These are phyloP conservation scores for Pleurotus djamor DNA, from an alignment of 768 basidiomycete genomes.

Conservation along the genomic window DNA sequence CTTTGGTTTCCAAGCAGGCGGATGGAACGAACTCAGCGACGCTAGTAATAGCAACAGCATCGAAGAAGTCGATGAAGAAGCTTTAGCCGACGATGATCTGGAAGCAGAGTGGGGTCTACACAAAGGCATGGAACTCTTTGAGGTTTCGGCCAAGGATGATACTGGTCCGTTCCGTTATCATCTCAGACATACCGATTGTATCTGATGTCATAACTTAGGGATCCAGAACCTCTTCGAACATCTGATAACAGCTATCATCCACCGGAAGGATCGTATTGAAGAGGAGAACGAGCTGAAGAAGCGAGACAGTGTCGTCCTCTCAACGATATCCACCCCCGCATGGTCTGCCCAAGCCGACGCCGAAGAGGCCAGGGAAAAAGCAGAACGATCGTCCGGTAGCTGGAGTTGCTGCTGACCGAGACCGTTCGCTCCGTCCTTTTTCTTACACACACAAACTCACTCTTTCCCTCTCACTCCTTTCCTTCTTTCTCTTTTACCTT, in stretches of 20 bases:
- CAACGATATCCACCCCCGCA: constrained; percentile 57
- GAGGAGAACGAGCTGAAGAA: constrained; percentile 76
- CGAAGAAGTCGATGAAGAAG: constrained; percentile 64
- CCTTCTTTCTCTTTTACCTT: constrained; percentile 12
- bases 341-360: constrained; percentile 83
- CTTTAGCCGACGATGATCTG: constrained; percentile 39
- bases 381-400: constrained; percentile 43
- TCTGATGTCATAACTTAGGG: constrained; percentile 41
- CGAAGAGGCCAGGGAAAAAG: constrained; percentile 66
- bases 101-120: constrained; percentile 74
- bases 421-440: constrained; percentile 12
- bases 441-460: constrained; percentile 6
- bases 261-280: constrained; percentile 77
- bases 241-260: constrained; percentile 78
- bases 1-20: constrained; percentile 46
- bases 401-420: constrained; percentile 70
- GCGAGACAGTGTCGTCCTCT: constrained; percentile 81
- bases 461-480: constrained; percentile 11
- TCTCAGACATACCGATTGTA: constrained; percentile 4
- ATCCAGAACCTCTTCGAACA: constrained; percentile 78
- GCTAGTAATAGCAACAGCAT: constrained; percentile 61
- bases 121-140: constrained; percentile 85
- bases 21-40: constrained; percentile 57
- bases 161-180: constrained; percentile 48
- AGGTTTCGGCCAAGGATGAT: constrained; percentile 91